Evolutionary conservation across 495 filamentous ascomycete species (phyloP).

Genomic region (Haplographium delicatum): DNA sequence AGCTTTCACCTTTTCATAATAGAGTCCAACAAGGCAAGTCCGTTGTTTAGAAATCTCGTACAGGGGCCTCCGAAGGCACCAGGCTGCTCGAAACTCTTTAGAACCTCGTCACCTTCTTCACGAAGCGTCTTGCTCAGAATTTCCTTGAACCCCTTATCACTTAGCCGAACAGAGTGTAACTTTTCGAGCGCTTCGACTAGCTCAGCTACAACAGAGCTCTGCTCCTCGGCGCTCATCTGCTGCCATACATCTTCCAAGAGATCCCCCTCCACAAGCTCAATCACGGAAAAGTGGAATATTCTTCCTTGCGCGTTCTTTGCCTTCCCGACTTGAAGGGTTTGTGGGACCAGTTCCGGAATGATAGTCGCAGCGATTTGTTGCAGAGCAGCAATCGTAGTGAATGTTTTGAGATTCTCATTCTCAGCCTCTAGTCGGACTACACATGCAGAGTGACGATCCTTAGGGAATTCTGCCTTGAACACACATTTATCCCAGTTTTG

Average conservation of each 20-base stretch:
- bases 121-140: conserved; percentile 4
- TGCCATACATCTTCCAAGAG: conserved; percentile 17
- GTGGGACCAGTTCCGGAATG: conserved; percentile 20
- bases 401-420: conserved; percentile 8
- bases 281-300: conserved; percentile 21
- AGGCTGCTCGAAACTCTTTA: background rate
- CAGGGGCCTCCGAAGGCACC: conserved; percentile 10
- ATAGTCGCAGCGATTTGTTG: conserved; percentile 18
- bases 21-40: conserved; percentile 10
- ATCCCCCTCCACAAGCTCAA: conserved; percentile 11
- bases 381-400: conserved; percentile 13
- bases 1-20: conserved; percentile 18
- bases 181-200: conserved; percentile 15
- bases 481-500: conserved; percentile 19
- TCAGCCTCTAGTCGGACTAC: conserved; percentile 15
- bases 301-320: conserved; percentile 17
- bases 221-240: conserved; percentile 11
- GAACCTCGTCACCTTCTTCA: background rate
- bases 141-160: conserved; percentile 10
- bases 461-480: conserved; percentile 17
- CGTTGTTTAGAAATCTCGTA: conserved; percentile 15
- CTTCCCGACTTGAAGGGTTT: conserved; percentile 13
- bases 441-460: conserved; percentile 15
- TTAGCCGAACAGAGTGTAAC: conserved; percentile 13
- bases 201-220: conserved; percentile 16